Conservation (phyloP, 768 basidiomycete species). For the Austroboletus festivus region DNA sequence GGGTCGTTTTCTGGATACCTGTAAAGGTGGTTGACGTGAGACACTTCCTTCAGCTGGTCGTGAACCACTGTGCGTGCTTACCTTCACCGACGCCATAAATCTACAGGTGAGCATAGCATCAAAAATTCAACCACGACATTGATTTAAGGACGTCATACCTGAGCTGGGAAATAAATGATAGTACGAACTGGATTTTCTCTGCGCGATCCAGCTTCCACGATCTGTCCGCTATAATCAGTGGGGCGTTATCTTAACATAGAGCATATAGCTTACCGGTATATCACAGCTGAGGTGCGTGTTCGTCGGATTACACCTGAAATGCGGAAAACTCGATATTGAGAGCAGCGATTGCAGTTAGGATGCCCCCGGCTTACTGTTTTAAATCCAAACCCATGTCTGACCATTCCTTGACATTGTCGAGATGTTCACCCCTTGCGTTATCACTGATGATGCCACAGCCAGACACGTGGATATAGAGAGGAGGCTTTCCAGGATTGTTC, state of each 20-base stretch:
- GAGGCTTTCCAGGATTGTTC: slow-evolving; percentile 36
- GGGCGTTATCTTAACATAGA: not conserved
- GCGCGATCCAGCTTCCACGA: slow-evolving; percentile 40
- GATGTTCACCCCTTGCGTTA: slow-evolving; percentile 38
- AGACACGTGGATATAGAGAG: slow-evolving; percentile 43
- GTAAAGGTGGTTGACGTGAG: not conserved
- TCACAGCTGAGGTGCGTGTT: slow-evolving; percentile 35
- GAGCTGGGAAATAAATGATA: slow-evolving; percentile 39
- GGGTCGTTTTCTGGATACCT: slow-evolving; percentile 38
- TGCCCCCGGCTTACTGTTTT: slow-evolving; percentile 21
- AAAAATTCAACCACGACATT: not conserved
- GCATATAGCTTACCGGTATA: slow-evolving; percentile 21
- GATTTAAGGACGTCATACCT: slow-evolving; percentile 15
- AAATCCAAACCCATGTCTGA: slow-evolving; percentile 38
- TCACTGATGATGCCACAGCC: slow-evolving; percentile 41
- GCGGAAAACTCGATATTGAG: not conserved
- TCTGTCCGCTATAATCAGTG: slow-evolving; percentile 16
- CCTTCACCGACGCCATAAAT: slow-evolving; percentile 44
- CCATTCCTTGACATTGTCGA: slow-evolving; percentile 34
- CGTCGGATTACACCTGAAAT: slow-evolving; percentile 23
- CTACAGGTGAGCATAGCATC: slow-evolving; percentile 16
- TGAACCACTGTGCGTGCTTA: slow-evolving; percentile 3
- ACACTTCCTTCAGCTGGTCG: not conserved
- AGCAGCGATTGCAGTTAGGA: not conserved
- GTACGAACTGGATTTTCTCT: slow-evolving; percentile 42